Evolutionary conservation across 352 stramenopile genomes (phyloP).

Genomic region (Pythium grandisporangium): DNA sequence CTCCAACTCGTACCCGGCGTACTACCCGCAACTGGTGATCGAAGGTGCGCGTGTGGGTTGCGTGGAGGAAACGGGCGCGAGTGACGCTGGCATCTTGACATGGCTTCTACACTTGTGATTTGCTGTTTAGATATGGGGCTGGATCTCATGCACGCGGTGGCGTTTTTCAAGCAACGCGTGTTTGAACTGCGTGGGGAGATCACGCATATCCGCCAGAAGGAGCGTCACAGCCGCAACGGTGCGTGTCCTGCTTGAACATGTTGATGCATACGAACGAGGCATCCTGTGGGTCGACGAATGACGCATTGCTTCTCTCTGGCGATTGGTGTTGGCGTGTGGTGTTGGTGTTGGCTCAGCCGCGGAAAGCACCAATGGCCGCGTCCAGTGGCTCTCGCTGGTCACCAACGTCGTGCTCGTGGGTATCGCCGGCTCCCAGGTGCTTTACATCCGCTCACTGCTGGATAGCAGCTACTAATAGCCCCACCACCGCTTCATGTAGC

Average conservation of each 20-base stretch:
- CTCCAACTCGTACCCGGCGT: conserved; percentile 43
- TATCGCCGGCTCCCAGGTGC: conserved; percentile 70
- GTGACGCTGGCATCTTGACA: too few species aligned
- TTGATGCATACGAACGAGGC: background rate
- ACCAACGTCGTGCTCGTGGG: conserved; percentile 70
- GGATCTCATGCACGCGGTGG: conserved; percentile 75
- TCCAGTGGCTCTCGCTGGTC: conserved; percentile 77
- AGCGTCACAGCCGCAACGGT: conserved; percentile 69
- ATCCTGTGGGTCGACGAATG: too few species aligned
- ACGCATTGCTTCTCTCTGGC: too few species aligned
- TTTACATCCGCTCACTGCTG: conserved; percentile 81
- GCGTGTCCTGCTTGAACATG: too few species aligned
- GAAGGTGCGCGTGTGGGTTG: too few species aligned
- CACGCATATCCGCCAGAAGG: conserved; percentile 70
- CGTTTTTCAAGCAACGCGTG: conserved; percentile 69
- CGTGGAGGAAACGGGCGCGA: too few species aligned
- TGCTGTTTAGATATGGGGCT: conserved; percentile 48
- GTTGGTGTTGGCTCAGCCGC: too few species aligned
- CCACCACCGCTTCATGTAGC: too few species aligned
- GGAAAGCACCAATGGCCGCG: conserved; percentile 66
- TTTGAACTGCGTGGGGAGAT: conserved; percentile 73
- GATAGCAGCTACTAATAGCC: conserved; percentile 73
- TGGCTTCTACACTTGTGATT: too few species aligned
- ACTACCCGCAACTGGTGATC: conserved; percentile 72
- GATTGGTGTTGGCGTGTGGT: too few species aligned